Evolutionary conservation across 164 flowering plant species (phyloP), one percentile per base, ranked within the genome.

Genomic region (Macadamia integrifolia): DNA sequence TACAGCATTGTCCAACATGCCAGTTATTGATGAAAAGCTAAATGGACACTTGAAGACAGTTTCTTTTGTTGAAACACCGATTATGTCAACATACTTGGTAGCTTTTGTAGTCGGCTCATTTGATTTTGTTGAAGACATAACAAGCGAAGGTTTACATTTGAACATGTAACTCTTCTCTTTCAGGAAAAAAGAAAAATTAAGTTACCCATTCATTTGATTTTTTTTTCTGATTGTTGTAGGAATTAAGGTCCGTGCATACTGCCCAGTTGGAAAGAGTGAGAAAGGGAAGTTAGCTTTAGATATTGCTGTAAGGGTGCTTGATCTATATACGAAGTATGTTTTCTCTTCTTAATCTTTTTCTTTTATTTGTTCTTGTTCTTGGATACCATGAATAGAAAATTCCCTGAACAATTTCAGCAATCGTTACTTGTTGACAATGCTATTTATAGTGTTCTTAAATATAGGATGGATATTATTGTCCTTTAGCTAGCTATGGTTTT

Each of bases 1-100:
- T 60, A 78, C 82, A 66, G 94, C 99, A 50, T 88, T 95, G 71
- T 92, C 99, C 30, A 95, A 95, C 77, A 95, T 92, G 99, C 97
- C 98, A 42, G 78, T 92, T 61, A 17, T 69, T 73, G 83, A 88
- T 62, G 99, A 95, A 74, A 83, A 85, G 61, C 69, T 71, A 61
- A 65, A 86, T 67, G 98, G 97, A 35, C 67, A 75, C 74, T 56
- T 80, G 46, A 95, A 88, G 77, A 91, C 78, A 6, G 86, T 95
- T 66, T 78, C 72, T 52, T 92, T 84, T 74, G 83, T 87, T 72
- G 97, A 92, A 64, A 84, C 98, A 32, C 97, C 97, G 29, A 83
- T 92, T 61, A 95, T 95, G 99, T 95, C 99, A 12, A 92, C 99
- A 31, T 95, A 92, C 77, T 82, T 95, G 82, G 97, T 95, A 59